Base-by-base conservation (phyloP, 352 stramenopile species). In the Elongisporangium undulatum region DNA sequence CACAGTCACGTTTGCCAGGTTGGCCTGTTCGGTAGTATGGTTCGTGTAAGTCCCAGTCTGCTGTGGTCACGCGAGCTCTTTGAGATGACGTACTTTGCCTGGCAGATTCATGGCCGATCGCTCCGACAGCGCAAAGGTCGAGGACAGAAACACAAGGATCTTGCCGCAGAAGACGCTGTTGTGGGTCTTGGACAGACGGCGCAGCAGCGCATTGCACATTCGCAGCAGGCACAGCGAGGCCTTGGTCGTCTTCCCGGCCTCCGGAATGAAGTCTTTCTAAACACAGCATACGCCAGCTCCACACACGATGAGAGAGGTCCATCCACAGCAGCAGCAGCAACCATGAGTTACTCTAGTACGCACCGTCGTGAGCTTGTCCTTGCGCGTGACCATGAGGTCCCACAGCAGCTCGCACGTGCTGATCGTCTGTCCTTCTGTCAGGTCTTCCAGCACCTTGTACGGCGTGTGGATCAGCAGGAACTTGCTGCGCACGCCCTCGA, bases 111-210 rank as follows among this genome's bases (percentile, higher is more conserved):
- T 82, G 22, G 82, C 86, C 45, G 86, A 95, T 22, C 85, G 82
- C 66, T 95, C 86, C 24, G 84, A 93, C 9, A 95, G 69, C 26
- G 84, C 73, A 22, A 95, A 95, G 21, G 79, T 92, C 53, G 89
- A 95, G 48, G 86, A 92, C 62, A 95, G 73, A 62, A 95, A 94
- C 51, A 94, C 65, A 39, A 95, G 63, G 62, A 95, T 95, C 62
- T 87, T 88, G 49, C 86, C 86, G 51, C 86, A 95, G 49, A 95
- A 95, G n/a, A 95, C 84, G 55, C 81, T 95, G 67, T 95, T 92
- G 65, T 95, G 84, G 21, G 86, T 95, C 73, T 94, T 94, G 24
- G 86, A 95, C 52, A 94, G 63, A 22, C 86, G 82, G 4, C 86
- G 84, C 63, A 95, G 71, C 53, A 95, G 68, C 53, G 86, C 78